Conservation (phyloP, 192 early-diverging fungal species). For the Spizellomyces sp. region DNA sequence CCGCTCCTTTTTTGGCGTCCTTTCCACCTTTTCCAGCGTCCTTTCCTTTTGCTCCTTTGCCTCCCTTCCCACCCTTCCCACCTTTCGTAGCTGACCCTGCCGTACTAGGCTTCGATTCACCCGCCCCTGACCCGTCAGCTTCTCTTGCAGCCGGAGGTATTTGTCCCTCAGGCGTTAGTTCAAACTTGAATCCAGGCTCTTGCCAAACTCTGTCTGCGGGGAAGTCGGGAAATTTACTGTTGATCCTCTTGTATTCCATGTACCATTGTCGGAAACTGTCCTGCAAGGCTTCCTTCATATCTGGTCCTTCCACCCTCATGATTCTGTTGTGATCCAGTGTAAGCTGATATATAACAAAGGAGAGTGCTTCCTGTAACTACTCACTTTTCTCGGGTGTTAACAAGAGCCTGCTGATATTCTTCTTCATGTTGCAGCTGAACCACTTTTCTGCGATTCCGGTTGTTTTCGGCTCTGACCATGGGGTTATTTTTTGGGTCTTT, state of each 20-base stretch:
- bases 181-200: constrained; percentile 53
- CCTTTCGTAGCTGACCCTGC: constrained; percentile 12
- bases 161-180: constrained; percentile 28
- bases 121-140: background rate
- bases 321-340: constrained; percentile 39
- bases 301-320: constrained; percentile 59
- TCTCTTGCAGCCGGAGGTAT: constrained; percentile 14
- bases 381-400: constrained; percentile 65
- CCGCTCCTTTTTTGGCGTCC: constrained; percentile 31
- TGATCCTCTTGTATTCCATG: constrained; percentile 61
- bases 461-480: constrained; percentile 43
- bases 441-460: constrained; percentile 52
- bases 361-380: constrained; percentile 2
- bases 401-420: constrained; percentile 61
- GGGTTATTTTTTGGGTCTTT: constrained; percentile 45
- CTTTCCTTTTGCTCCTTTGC: constrained; percentile 27
- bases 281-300: constrained; percentile 65
- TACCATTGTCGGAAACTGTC: constrained; percentile 67
- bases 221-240: constrained; percentile 65
- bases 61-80: constrained; percentile 37
- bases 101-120: constrained; percentile 30
- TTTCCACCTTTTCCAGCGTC: constrained; percentile 36
- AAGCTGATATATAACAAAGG: background rate
- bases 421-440: constrained; percentile 64
- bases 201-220: constrained; percentile 57